Evolutionary conservation across 768 basidiomycete species (phyloP).

Genomic region (Termitomyces sp.): DNA sequence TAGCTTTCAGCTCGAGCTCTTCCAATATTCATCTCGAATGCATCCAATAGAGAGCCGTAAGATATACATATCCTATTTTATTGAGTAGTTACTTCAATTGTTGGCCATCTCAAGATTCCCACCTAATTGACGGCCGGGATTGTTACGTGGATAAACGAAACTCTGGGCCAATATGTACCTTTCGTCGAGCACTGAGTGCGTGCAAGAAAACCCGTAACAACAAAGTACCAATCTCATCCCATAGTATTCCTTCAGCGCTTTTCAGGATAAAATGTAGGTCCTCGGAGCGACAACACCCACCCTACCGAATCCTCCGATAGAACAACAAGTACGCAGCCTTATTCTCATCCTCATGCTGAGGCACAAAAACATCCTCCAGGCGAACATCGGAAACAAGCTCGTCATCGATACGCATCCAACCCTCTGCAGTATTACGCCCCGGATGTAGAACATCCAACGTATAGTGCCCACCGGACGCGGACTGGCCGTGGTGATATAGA

Average conservation of each 20-base stretch:
- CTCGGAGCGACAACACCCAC: background rate
- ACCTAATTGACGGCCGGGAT: too few species aligned
- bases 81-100: too few species aligned
- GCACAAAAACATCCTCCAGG: slow-evolving; percentile 67
- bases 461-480: slow-evolving; percentile 92
- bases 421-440: slow-evolving; percentile 52
- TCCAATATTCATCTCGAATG: too few species aligned
- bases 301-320: slow-evolving; percentile 55
- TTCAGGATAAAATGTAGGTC: background rate
- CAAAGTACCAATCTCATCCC: background rate
- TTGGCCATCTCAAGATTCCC: too few species aligned
- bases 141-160: too few species aligned
- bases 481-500: slow-evolving; percentile 89
- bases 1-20: too few species aligned
- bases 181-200: too few species aligned
- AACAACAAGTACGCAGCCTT: slow-evolving; percentile 86
- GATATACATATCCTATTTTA: too few species aligned
- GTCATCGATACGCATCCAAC: slow-evolving; percentile 94
- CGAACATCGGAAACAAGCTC: slow-evolving; percentile 76
- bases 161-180: too few species aligned
- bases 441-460: slow-evolving; percentile 87
- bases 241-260: background rate
- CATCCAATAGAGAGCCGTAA: too few species aligned
- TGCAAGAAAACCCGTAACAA: too few species aligned
- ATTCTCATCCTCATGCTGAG: slow-evolving; percentile 40